These are phyloP conservation scores for Sclerotinia borealis DNA, from an alignment of 2,329 filamentous ascomycete species.

Conservation along the genomic window DNA sequence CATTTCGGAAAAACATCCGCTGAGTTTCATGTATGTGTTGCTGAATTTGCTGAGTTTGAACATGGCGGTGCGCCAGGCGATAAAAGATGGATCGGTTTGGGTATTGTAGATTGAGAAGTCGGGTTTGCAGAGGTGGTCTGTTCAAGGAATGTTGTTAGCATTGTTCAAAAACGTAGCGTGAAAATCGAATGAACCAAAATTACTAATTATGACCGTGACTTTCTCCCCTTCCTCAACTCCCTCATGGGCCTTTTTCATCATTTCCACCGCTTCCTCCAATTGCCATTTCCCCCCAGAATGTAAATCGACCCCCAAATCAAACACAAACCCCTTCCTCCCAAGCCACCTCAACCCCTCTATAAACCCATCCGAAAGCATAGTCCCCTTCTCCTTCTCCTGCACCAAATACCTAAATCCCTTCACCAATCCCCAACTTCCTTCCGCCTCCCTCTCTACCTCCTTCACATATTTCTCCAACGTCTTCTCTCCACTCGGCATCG, in stretches of 20 bases:
- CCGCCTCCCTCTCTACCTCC: constrained; percentile 54
- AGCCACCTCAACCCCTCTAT: constrained; percentile 61
- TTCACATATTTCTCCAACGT: constrained; percentile 61
- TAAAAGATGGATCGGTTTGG: constrained; percentile 42
- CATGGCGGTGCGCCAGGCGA: constrained; percentile 64
- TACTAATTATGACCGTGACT: constrained; percentile 35
- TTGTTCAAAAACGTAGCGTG: not conserved
- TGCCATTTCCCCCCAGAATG: constrained; percentile 69
- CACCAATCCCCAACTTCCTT: constrained; percentile 57
- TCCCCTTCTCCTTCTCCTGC: constrained; percentile 66
- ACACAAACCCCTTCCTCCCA: constrained; percentile 57
- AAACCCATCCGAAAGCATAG: constrained; percentile 58
- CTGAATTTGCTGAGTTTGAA: constrained; percentile 58
- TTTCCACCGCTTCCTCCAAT: constrained; percentile 63
- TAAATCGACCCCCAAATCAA: constrained; percentile 81
- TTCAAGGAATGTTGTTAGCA: not conserved
- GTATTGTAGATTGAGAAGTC: constrained; percentile 59
- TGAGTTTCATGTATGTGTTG: constrained; percentile 85
- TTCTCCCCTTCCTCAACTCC: constrained; percentile 53
- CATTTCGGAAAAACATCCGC: constrained; percentile 78
- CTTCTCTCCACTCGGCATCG: constrained; percentile 58
- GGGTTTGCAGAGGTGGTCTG: constrained; percentile 88
- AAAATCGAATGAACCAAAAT: constrained; percentile 10
- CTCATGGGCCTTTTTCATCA: constrained; percentile 62
- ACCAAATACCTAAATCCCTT: constrained; percentile 79